phyloP scores from a whole-genome alignment of 2,329 filamentous ascomycete species.

The Periconia digitata region DNA sequence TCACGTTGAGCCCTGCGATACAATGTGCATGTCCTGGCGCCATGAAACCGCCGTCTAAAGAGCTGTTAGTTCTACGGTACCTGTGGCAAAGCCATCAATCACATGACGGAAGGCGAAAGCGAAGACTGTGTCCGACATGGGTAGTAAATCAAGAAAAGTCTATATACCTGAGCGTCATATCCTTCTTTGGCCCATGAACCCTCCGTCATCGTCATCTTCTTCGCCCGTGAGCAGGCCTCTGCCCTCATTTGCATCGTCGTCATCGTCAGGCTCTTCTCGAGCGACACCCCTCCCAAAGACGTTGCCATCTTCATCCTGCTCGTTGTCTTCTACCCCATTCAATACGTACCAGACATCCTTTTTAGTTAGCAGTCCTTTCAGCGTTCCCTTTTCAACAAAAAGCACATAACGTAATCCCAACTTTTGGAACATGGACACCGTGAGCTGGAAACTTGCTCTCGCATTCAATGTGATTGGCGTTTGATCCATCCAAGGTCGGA shows the following conservation, averaged over 20 bases:
- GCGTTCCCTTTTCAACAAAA: conserved; percentile 76
- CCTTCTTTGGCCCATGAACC: conserved; percentile 7
- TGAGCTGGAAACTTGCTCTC: conserved; percentile 76
- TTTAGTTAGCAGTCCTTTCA: conserved; percentile 89
- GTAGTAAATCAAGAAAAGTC: not conserved
- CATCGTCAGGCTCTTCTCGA: conserved; percentile 37
- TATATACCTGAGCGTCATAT: not conserved
- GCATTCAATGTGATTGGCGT: conserved; percentile 89
- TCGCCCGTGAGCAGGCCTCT: conserved; percentile 39
- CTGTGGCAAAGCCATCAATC: too few species aligned
- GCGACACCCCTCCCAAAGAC: conserved; percentile 32
- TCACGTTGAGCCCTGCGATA: too few species aligned
- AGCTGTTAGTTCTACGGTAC: too few species aligned
- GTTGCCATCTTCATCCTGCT: conserved; percentile 9
- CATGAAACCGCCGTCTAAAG: too few species aligned
- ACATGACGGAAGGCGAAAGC: too few species aligned
- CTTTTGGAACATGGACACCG: conserved; percentile 90
- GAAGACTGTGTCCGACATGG: too few species aligned
- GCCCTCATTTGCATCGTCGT: conserved; percentile 42
- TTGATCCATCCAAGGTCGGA: conserved; percentile 98
- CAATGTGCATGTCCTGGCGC: too few species aligned
- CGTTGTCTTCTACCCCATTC: conserved; percentile 55
- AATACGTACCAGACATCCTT: conserved; percentile 97
- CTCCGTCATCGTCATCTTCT: conserved; percentile 2
- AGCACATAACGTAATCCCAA: conserved; percentile 88